Percentiles rank a stretch among this genome's conserved stretches.
These are phyloP conservation scores for Diaporthe destruens DNA, from an alignment of 2,329 filamentous ascomycete genomes.

Conservation along the genomic window DNA sequence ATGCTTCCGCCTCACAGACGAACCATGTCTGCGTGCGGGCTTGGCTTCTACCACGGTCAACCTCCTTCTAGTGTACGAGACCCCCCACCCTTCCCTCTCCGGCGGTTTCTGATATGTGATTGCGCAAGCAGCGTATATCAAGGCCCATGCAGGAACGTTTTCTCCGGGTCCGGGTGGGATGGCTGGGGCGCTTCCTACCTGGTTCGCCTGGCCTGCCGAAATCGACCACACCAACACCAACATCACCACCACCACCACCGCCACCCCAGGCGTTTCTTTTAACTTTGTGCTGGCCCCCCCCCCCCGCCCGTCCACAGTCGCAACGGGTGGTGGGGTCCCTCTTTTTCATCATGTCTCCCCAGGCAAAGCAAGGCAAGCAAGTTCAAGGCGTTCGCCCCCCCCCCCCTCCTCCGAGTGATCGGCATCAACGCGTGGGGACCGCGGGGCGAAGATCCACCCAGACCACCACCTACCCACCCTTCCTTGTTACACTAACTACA, in stretches of 20 bases:
- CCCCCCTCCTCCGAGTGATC: too few relatives aligned
- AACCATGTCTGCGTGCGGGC: background rate
- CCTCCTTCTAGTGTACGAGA: too few relatives aligned
- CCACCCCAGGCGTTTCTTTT: background rate
- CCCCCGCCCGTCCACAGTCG: background rate
- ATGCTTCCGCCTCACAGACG: background rate
- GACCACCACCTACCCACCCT: background rate
- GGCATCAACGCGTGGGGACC: conserved; percentile 26
- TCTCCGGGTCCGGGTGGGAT: background rate
- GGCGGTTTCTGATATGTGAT: background rate
- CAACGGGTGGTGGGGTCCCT: background rate
- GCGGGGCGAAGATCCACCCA: background rate
- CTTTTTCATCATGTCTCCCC: too few relatives aligned
- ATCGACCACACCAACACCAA: background rate
- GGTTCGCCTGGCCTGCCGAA: background rate
- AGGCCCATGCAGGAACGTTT: conserved; percentile 5
- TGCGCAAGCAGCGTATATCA: background rate
- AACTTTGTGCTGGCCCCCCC: too few relatives aligned
- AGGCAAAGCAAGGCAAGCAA: background rate
- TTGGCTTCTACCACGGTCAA: background rate
- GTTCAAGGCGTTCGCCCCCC: background rate
- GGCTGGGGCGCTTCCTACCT: background rate
- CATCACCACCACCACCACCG: too few relatives aligned
- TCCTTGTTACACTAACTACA: background rate
- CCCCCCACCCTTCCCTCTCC: background rate